phyloP scores from a whole-genome alignment of 805 yeast species.

The Yarrowia yakushimensis region DNA sequence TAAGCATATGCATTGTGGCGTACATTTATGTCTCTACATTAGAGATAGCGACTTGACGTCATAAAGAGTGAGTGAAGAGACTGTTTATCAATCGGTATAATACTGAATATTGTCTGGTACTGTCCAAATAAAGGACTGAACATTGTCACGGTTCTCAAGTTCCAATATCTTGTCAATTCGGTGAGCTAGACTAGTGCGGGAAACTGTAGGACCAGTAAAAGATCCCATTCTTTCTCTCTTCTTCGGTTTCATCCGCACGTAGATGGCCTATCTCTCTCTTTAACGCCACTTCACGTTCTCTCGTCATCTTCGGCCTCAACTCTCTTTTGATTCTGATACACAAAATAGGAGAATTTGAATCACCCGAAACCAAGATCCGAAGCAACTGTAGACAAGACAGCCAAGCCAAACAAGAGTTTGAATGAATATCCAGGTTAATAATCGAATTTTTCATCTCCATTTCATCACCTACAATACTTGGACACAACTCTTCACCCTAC shows the following conservation, averaged over 20 bases:
- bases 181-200: too few relatives aligned
- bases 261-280: neutral
- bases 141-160: too few relatives aligned
- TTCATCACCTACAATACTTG: too few relatives aligned
- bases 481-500: neutral
- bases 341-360: neutral
- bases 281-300: neutral
- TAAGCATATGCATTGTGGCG: too few relatives aligned
- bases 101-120: too few relatives aligned
- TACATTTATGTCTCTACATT: conserved; percentile 1
- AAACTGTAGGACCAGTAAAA: too few relatives aligned
- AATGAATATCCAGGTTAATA: too few relatives aligned
- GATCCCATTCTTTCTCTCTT: neutral
- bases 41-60: conserved; percentile 13
- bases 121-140: too few relatives aligned
- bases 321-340: conserved; percentile 6
- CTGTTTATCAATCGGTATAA: neutral
- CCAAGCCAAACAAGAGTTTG: too few relatives aligned
- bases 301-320: neutral
- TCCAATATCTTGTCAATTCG: neutral
- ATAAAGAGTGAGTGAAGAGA: neutral
- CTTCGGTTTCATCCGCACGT: neutral
- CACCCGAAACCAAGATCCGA: neutral
- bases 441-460: too few relatives aligned
- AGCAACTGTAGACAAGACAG: neutral